These are phyloP conservation scores for Halophytophthora polymorphica DNA, from an alignment of 352 stramenopile genomes.

Conservation along the genomic window DNA sequence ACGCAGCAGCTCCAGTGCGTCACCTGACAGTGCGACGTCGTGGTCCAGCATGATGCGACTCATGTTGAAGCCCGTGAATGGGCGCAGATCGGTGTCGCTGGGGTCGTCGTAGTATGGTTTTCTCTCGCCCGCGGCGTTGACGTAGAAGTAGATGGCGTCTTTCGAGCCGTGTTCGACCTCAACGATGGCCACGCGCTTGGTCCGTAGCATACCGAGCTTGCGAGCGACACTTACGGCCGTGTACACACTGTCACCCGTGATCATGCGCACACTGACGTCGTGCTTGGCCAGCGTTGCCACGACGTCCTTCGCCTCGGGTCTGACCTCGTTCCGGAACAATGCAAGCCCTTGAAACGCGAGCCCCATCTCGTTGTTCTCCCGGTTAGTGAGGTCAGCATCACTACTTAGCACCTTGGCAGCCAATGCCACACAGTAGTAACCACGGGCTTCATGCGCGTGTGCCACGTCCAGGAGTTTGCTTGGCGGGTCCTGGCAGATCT, in stretches of 20 bases:
- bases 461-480: constrained; percentile 28
- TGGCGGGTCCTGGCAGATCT: constrained; percentile 3
- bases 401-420: constrained; percentile 25
- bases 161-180: constrained; percentile 21
- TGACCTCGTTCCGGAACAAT: constrained; percentile 77
- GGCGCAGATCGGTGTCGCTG: not conserved
- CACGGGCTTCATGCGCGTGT: constrained; percentile 33
- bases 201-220: constrained; percentile 40
- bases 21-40: constrained; percentile 48
- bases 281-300: constrained; percentile 54
- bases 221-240: constrained; percentile 44
- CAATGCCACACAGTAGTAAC: constrained; percentile 65
- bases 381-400: constrained; percentile 9
- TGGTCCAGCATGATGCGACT: constrained; percentile 25
- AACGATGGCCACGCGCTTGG: constrained; percentile 37
- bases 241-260: constrained; percentile 64
- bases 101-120: not conserved
- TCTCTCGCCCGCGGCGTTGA: constrained; percentile 1
- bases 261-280: constrained; percentile 59
- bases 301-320: constrained; percentile 53
- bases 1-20: constrained; percentile 38
- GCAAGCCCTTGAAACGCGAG: constrained; percentile 59
- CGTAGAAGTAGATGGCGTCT: constrained; percentile 25
- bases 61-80: constrained; percentile 18
- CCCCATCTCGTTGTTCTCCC: constrained; percentile 36